Conservation (phyloP, 2,329 filamentous ascomycete genomes). For the Xylariaceae sp. region DNA sequence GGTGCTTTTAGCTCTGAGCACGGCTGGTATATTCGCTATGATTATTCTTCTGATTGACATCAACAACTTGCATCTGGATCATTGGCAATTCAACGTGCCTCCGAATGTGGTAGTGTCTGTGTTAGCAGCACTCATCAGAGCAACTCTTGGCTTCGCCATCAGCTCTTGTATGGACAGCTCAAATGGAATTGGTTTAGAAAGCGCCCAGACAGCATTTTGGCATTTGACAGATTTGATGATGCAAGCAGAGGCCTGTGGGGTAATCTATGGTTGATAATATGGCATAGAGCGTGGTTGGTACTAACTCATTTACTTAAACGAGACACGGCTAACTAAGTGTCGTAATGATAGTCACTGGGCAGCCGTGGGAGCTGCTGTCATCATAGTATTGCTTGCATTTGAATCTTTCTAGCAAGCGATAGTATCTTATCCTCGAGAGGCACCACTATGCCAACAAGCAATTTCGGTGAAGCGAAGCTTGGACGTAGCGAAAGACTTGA, state of each 20-base stretch:
- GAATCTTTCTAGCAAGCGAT: constrained; percentile 6
- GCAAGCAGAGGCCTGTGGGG: constrained; percentile 24
- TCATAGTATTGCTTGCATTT: neutral
- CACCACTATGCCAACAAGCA: neutral
- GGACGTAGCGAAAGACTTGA: neutral
- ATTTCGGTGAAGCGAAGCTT: neutral
- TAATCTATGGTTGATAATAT: constrained; percentile 20
- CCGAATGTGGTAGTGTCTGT: constrained; percentile 19
- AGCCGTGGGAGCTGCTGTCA: neutral
- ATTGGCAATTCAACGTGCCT: constrained; percentile 17
- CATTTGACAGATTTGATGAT: constrained; percentile 24
- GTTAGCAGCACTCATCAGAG: constrained; percentile 16
- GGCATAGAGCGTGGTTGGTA: constrained; percentile 17
- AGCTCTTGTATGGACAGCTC: constrained; percentile 22
- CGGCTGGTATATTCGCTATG: constrained; percentile 7
- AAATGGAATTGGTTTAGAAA: constrained; percentile 26
- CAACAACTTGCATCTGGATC: constrained; percentile 8
- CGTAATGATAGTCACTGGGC: neutral
- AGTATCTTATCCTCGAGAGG: constrained; percentile 4
- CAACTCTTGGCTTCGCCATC: constrained; percentile 20
- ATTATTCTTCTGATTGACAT: constrained; percentile 12
- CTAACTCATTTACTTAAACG: neutral
- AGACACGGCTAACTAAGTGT: neutral
- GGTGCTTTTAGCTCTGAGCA: constrained; percentile 9
- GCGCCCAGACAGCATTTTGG: constrained; percentile 13